Conservation (phyloP, 2,329 filamentous ascomycete species). For the Trichophyton rubrum region DNA sequence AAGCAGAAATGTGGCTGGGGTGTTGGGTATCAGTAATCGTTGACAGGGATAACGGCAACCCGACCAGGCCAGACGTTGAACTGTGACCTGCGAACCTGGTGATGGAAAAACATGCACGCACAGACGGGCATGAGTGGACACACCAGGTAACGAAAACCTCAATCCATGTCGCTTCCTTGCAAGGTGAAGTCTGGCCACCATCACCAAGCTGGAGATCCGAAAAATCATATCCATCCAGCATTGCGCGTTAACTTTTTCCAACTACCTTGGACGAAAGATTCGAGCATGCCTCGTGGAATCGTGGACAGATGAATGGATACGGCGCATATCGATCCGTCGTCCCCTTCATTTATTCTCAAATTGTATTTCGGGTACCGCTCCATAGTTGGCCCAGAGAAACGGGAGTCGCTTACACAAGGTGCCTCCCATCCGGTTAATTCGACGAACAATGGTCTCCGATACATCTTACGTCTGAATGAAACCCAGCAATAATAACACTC, state of each 20-base stretch:
- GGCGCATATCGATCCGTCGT: not conserved
- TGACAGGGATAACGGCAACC: not conserved
- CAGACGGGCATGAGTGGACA: not conserved
- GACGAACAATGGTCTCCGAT: not conserved
- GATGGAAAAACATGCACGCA: not conserved
- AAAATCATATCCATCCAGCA: not conserved
- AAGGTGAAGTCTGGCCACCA: not conserved
- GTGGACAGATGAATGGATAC: slow-evolving; percentile 2
- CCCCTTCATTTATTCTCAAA: not conserved
- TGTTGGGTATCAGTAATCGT: slow-evolving; percentile 1
- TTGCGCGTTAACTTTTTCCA: not conserved
- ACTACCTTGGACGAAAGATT: not conserved
- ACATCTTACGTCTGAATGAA: not conserved
- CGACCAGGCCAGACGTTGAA: not conserved
- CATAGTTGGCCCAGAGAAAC: not conserved
- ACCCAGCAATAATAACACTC: not conserved
- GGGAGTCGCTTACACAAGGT: not conserved
- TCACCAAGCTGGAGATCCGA: not conserved
- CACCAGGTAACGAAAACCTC: not conserved
- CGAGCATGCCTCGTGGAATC: not conserved
- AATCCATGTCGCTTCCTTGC: not conserved
- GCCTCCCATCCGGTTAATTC: not conserved
- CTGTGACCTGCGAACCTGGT: not conserved
- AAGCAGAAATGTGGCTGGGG: not conserved
- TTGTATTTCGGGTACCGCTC: not conserved